Conservation (phyloP, 768 basidiomycete genomes). For the Suillus americanus region DNA sequence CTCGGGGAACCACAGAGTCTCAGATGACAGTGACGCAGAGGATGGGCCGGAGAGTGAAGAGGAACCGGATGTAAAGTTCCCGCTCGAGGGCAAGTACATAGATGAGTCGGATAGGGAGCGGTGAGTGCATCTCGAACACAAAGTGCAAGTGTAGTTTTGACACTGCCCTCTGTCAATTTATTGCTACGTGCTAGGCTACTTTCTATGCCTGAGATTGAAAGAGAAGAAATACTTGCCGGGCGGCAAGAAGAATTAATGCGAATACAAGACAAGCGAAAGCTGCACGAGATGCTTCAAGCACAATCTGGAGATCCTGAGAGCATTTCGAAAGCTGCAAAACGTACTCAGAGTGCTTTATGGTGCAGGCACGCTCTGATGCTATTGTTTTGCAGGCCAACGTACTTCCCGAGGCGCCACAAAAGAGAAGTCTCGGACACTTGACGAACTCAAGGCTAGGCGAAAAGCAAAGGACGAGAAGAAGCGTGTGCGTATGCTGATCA, state of each 20-base stretch:
- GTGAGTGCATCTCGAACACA: slow-evolving; percentile 49
- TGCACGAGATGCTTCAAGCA: slow-evolving; percentile 73
- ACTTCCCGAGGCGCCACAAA: slow-evolving; percentile 71
- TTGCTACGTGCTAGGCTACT: slow-evolving; percentile 54
- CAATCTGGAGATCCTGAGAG: slow-evolving; percentile 58
- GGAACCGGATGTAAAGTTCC: slow-evolving; percentile 68
- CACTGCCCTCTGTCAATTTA: slow-evolving; percentile 13
- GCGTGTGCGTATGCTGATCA: slow-evolving; percentile 49
- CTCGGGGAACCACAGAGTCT: slow-evolving; percentile 30
- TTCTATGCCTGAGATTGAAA: slow-evolving; percentile 80
- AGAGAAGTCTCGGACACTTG: slow-evolving; percentile 76
- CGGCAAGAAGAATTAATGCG: slow-evolving; percentile 82
- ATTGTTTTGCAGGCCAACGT: slow-evolving; percentile 60
- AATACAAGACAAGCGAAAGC: slow-evolving; percentile 63
- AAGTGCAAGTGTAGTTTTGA: slow-evolving; percentile 29
- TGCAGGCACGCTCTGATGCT: slow-evolving; percentile 9
- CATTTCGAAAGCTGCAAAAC: slow-evolving; percentile 74
- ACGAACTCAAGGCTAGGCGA: slow-evolving; percentile 83
- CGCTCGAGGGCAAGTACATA: slow-evolving; percentile 87
- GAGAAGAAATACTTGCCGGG: slow-evolving; percentile 81
- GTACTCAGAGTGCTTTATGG: slow-evolving; percentile 40
- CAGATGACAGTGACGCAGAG: slow-evolving; percentile 50
- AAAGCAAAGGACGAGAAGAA: slow-evolving; percentile 90
- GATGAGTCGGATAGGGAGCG: slow-evolving; percentile 80
- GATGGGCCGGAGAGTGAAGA: slow-evolving; percentile 64